Evolutionary conservation across 2,329 filamentous ascomycete species (phyloP).

Genomic region (Scytalidium sp.): DNA sequence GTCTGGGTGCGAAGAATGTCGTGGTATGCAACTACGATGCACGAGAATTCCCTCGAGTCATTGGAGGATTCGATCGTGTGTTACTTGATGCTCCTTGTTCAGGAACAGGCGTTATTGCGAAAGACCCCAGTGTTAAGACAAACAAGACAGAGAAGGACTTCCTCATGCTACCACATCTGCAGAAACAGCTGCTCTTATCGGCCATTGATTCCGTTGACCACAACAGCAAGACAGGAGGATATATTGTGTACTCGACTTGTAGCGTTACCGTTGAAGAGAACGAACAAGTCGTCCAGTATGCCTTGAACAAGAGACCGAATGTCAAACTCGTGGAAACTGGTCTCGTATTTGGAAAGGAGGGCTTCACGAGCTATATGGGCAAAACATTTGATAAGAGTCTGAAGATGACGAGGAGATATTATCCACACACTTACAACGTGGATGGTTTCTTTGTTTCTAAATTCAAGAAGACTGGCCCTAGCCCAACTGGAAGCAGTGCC

Average conservation of each 20-base stretch:
- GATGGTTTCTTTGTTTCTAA: slow-evolving; percentile 99
- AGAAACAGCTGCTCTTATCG: slow-evolving; percentile 89
- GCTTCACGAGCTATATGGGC: slow-evolving; percentile 86
- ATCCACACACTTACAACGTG: slow-evolving; percentile 90
- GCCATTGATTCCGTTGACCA: slow-evolving; percentile 96
- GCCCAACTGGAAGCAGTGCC: slow-evolving; percentile 48
- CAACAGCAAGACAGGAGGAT: slow-evolving; percentile 86
- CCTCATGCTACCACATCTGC: slow-evolving; percentile 85
- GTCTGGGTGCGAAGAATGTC: slow-evolving; percentile 87
- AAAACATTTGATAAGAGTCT: slow-evolving; percentile 88
- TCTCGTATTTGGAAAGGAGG: slow-evolving; percentile 85
- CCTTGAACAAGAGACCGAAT: slow-evolving; percentile 86
- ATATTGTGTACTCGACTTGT: slow-evolving; percentile 95
- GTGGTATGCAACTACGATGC: slow-evolving; percentile 96
- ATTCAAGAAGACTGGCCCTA: slow-evolving; percentile 86
- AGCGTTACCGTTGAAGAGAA: slow-evolving; percentile 93
- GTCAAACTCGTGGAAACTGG: slow-evolving; percentile 91
- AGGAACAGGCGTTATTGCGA: slow-evolving; percentile 94
- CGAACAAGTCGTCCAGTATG: slow-evolving; percentile 92
- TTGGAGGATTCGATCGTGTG: slow-evolving; percentile 94
- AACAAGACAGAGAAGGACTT: slow-evolving; percentile 98
- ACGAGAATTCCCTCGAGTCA: slow-evolving; percentile 87
- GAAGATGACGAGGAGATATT: slow-evolving; percentile 80
- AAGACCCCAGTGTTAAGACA: slow-evolving; percentile 95
- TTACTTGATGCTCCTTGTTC: slow-evolving; percentile 94